Evolutionary conservation across 495 filamentous ascomycete genomes (phyloP).

Genomic region (Neurospora africana): DNA sequence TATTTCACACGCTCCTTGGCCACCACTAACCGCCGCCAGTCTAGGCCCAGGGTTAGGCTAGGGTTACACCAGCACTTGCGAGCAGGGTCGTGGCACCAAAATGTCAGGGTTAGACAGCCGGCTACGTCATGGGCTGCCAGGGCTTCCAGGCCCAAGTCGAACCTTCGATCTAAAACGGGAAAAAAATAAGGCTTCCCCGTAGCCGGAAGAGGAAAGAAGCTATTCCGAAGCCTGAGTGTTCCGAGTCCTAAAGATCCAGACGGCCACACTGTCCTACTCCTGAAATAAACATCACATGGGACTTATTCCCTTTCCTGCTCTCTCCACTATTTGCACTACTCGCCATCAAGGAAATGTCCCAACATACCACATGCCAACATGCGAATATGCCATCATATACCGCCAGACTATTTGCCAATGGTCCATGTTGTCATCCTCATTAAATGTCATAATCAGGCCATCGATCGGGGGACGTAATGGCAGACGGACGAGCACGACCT

Average conservation of each 20-base stretch:
- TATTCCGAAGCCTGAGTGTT: background rate
- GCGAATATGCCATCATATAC: background rate
- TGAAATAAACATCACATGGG: background rate
- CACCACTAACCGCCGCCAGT: constrained; percentile 6
- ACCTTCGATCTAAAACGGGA: background rate
- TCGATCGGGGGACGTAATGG: constrained; percentile 9
- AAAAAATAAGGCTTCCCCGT: background rate
- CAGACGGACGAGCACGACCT: constrained; percentile 2
- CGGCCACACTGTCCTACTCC: background rate
- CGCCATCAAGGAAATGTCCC: background rate
- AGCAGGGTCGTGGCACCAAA: background rate
- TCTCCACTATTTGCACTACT: background rate
- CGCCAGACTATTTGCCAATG: background rate
- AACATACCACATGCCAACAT: background rate
- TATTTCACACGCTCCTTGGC: constrained; percentile 4
- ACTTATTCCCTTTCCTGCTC: background rate
- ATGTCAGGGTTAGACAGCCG: background rate
- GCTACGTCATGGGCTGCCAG: background rate
- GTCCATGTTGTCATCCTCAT: background rate
- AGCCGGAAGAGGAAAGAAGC: background rate
- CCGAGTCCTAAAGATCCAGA: background rate
- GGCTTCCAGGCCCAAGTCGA: background rate
- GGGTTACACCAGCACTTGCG: background rate
- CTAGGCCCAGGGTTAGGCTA: background rate
- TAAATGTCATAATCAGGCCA: background rate